These are phyloP conservation scores for Backusella westeae DNA, from an alignment of 192 early-diverging fungal species.

Conservation along the genomic window DNA sequence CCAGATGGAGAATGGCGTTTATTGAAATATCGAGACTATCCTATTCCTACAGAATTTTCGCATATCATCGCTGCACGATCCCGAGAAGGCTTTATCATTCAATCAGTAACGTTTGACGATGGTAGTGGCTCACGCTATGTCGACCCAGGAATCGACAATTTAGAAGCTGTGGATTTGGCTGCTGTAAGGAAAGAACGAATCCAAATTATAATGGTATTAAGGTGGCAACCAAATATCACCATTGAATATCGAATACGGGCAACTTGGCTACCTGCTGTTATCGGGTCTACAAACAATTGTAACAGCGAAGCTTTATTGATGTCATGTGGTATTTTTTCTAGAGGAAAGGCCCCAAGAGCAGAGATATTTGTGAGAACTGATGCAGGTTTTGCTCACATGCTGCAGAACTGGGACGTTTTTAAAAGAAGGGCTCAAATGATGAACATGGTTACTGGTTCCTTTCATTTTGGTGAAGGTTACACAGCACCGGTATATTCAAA, in stretches of 20 bases:
- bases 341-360: conserved; percentile 23
- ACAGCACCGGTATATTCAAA: conserved; percentile 47
- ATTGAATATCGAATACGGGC: conserved; percentile 71
- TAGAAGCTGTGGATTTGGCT: not conserved
- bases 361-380: conserved; percentile 31
- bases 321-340: conserved; percentile 19
- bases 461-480: conserved; percentile 18
- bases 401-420: conserved; percentile 34
- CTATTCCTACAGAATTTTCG: conserved; percentile 56
- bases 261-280: conserved; percentile 30
- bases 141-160: not conserved
- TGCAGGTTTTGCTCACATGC: conserved; percentile 30
- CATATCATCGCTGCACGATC: conserved; percentile 66
- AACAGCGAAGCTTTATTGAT: not conserved
- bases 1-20: conserved; percentile 61
- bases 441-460: conserved; percentile 26
- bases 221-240: conserved; percentile 73
- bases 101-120: conserved; percentile 50
- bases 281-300: not conserved
- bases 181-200: conserved; percentile 23
- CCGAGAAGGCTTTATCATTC: conserved; percentile 71
- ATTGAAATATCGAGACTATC: conserved; percentile 66
- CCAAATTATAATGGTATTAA: conserved; percentile 61
- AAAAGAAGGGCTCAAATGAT: conserved; percentile 28
- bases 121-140: conserved; percentile 30